Conservation (phyloP, 495 filamentous ascomycete genomes). For the Neurospora cerealis region DNA sequence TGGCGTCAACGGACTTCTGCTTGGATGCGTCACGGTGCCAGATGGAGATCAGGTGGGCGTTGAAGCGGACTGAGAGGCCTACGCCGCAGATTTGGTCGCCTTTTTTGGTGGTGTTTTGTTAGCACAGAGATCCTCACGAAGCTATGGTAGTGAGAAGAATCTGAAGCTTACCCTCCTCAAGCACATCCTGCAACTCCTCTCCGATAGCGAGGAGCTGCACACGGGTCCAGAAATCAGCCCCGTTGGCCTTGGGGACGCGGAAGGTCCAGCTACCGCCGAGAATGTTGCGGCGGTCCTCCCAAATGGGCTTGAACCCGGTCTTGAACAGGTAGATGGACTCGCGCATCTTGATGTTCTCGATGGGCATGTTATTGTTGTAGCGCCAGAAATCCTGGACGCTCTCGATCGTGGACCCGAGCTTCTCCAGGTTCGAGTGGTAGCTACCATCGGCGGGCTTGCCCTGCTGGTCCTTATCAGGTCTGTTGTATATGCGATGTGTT, state of each 20-base stretch:
- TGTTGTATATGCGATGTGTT: not conserved
- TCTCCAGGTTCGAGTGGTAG: conserved; percentile 57
- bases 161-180: conserved; percentile 52
- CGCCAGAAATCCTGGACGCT: conserved; percentile 79
- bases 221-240: conserved; percentile 69
- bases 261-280: conserved; percentile 82
- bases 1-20: conserved; percentile 58
- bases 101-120: conserved; percentile 13
- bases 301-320: conserved; percentile 71
- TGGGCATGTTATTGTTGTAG: conserved; percentile 79
- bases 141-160: not conserved
- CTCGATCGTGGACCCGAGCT: conserved; percentile 57
- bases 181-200: conserved; percentile 66
- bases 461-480: conserved; percentile 16
- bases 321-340: conserved; percentile 88
- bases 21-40: conserved; percentile 79
- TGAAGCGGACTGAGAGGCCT: conserved; percentile 62
- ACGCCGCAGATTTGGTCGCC: conserved; percentile 76
- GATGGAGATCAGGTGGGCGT: conserved; percentile 67
- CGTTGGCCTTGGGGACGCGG: conserved; percentile 63
- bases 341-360: conserved; percentile 62
- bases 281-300: conserved; percentile 81
- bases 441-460: conserved; percentile 26
- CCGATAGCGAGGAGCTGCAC: conserved; percentile 74
- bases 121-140: not conserved